A percentile compares a stretch with the other conserved stretches of the same genome.
phyloP scores from a whole-genome alignment of 2,329 filamentous ascomycete species.

The Pseudocercospora fuligena region DNA sequence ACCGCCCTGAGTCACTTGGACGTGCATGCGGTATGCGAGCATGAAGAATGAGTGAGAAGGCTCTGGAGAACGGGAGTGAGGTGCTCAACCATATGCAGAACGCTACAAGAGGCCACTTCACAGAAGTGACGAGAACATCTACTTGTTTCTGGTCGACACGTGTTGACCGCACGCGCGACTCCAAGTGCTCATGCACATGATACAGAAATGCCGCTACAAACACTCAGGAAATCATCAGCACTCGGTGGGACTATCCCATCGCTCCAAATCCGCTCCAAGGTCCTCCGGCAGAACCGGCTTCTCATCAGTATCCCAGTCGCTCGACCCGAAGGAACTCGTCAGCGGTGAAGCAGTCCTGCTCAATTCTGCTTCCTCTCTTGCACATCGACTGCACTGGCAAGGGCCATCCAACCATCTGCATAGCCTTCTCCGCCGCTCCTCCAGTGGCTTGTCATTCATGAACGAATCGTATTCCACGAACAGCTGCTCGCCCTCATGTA shows the following conservation, averaged over 20 bases:
- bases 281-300: slow-evolving; percentile 31
- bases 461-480: slow-evolving; percentile 39
- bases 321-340: neutral
- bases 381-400: slow-evolving; percentile 37
- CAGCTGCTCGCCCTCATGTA: slow-evolving; percentile 36
- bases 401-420: slow-evolving; percentile 34
- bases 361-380: slow-evolving; percentile 30
- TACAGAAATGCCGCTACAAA: neutral
- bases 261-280: slow-evolving; percentile 4
- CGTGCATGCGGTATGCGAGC: neutral
- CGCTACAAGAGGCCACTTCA: neutral
- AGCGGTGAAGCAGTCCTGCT: neutral
- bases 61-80: neutral
- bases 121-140: neutral
- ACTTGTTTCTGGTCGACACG: neutral
- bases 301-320: slow-evolving; percentile 23
- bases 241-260: neutral
- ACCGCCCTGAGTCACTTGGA: neutral
- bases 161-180: neutral
- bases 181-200: neutral
- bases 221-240: neutral
- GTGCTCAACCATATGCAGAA: neutral
- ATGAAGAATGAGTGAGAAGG: neutral
- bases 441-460: slow-evolving; percentile 23
- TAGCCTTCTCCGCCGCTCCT: slow-evolving; percentile 28